Evolutionary conservation across 768 basidiomycete species (phyloP), one percentile per base, ranked within the genome.

Genomic region (Tulasnella sp.): DNA sequence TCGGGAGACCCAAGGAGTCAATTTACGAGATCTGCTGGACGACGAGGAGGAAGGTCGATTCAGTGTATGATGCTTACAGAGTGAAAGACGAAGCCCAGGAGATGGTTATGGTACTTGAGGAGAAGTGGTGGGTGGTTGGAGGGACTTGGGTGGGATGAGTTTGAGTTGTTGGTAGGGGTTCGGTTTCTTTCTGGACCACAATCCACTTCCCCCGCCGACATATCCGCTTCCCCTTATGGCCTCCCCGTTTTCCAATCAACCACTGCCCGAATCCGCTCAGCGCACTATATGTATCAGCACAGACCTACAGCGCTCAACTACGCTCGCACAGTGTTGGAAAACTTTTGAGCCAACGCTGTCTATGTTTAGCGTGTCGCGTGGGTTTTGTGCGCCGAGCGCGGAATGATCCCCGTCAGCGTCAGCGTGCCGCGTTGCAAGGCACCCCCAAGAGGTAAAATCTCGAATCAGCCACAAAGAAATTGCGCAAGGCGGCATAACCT

Each of bases 151-250:
- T 64, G 58, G 58, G 58, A 64, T 64, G 58, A 64, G 58, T 31
- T 64, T 64, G 58, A 64, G 58, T 64, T 64, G 58, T 64, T 64
- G 58, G 58, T 64, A 64, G 58, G 54, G 58, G 58, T 64, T 64
- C 58, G 58, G 58, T 64, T 64, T 64, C 58, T 64, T 64, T 64
- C 58, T 64, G 58, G 58, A 64, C 58, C 58, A 64, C 58, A 34
- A 64, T 22, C 58, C 58, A 25, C 15, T 64, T 64, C 31, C 42
- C 42, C 42, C 58, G 58, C 58, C 58, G 58, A 64, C 58, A 64
- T 64, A 34, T 64, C 58, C 58, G 58, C 31, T 34, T 25, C 58
- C 49, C 49, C 49, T 49, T 49, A 22, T 64, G n/a, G n/a, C n/a
- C n/a, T n/a, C n/a, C 58, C 58, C 25, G 22, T 34, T 22, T 34